These are phyloP conservation scores for Xerocomus brunneocitrinus DNA, from an alignment of 768 basidiomycete species.

Conservation along the genomic window DNA sequence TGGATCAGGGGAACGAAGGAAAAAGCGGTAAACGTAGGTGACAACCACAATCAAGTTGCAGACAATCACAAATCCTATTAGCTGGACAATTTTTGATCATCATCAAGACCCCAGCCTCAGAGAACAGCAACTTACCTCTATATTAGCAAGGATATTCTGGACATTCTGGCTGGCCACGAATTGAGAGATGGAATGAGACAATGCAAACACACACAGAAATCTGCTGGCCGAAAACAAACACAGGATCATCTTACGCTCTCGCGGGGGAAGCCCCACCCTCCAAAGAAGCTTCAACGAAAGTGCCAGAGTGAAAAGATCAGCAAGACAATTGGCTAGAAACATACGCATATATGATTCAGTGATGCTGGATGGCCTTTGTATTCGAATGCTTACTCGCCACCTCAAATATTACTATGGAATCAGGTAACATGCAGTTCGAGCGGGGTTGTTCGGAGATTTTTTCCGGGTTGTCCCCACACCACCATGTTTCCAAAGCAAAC, in stretches of 20 bases:
- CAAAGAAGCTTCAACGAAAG: constrained; percentile 14
- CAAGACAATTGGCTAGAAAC: constrained; percentile 1
- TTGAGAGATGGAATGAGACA: neutral
- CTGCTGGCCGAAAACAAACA: neutral
- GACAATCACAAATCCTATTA: neutral
- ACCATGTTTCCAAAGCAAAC: constrained; percentile 7
- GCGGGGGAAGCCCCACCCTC: constrained; percentile 11
- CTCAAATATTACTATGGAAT: constrained; percentile 3
- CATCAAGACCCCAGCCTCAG: no score
- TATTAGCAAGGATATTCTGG: neutral
- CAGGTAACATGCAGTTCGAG: neutral
- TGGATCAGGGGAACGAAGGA: neutral
- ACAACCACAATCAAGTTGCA: constrained; percentile 1
- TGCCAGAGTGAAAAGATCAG: neutral
- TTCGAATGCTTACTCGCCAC: neutral
- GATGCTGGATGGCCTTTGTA: no score
- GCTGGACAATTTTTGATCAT: neutral
- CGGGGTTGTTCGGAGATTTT: neutral
- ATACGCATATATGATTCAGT: neutral
- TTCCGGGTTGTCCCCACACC: neutral
- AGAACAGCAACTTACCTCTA: neutral
- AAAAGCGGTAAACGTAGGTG: constrained; percentile 1
- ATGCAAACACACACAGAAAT: neutral
- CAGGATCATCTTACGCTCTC: constrained; percentile 9
- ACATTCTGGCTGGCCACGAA: neutral